Evolutionary conservation across 257 asterid species (phyloP).

Genomic region (Plantago ovata): DNA sequence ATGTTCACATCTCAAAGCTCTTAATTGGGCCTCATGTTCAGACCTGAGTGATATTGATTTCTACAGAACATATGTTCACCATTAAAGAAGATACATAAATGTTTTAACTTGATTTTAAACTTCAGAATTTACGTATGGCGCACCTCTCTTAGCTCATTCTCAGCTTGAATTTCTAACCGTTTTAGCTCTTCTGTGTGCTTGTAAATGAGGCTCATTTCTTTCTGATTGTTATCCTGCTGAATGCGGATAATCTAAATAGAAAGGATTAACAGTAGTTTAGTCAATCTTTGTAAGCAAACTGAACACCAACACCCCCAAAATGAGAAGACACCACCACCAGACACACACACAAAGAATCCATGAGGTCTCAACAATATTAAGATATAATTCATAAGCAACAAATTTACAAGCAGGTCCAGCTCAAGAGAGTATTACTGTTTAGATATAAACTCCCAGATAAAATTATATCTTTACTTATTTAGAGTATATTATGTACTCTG

Average conservation of each 20-base stretch:
- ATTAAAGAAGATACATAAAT: neutral
- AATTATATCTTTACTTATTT: too few species aligned
- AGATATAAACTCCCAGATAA: too few species aligned
- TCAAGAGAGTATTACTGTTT: too few species aligned
- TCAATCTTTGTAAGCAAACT: constrained; percentile 11
- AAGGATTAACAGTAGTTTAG: constrained; percentile 25
- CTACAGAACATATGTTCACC: constrained; percentile 35
- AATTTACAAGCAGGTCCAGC: too few species aligned
- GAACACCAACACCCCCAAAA: too few species aligned
- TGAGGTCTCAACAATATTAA: too few species aligned
- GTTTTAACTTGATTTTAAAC: constrained; percentile 12
- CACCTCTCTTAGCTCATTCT: constrained; percentile 85
- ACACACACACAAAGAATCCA: too few species aligned
- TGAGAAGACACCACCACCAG: too few species aligned
- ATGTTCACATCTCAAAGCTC: constrained; percentile 81
- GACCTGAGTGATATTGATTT: constrained; percentile 62
- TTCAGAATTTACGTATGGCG: constrained; percentile 7
- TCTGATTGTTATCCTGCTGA: constrained; percentile 62
- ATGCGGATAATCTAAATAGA: constrained; percentile 48
- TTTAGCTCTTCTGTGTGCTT: constrained; percentile 72
- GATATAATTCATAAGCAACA: neutral
- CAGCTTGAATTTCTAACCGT: constrained; percentile 62
- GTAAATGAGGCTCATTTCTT: constrained; percentile 52
- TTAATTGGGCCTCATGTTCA: constrained; percentile 80
- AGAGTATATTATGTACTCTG: too few species aligned